Evolutionary conservation across 192 early-diverging fungal genomes (phyloP), one percentile per base, ranked within the genome.

Genomic region (Coemansia sp.): DNA sequence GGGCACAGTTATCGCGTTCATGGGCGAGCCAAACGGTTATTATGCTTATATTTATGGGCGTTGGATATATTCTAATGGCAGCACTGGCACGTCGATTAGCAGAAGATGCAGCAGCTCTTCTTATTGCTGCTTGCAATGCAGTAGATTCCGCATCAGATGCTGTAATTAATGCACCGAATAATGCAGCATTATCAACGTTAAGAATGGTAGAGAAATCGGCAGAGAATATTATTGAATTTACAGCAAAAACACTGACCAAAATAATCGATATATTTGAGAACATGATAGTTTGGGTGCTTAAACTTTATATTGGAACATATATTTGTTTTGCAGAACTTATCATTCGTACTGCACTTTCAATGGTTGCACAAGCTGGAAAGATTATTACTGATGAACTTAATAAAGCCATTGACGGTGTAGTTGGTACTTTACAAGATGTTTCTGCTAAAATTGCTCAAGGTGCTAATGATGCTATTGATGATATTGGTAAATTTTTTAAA

Each of bases 301-400:
- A 70, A 24, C 58, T 80, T 46, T 80, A 74, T 46, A 9, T 80
- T n/a, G 77, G 77, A 24, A 80, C 72, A 29, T 74, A 61, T 21
- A 74, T 80, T 24, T 80, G 77, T 27, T 74, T 80, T 57, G 71
- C 77, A 25, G 71, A 74, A 36, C 71, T 80, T 31, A 74, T 80
- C 20, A 69, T 80, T 32, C 70, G 59, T 46, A 71, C 77, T 0
- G 77, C 72, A 10, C 64, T 80, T 2, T 64, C 21, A 11, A 65
- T 74, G 19, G 59, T 70, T 32, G 21, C 59, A 9, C 64, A 70
- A 32, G 72, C 56, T 2, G 52, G 64, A 53, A 54, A 66, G 53
- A 46, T 74, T n/a, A 56, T 80, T 14, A 80, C 72, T 3, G 68
- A 74, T 17, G 53, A 50, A 60, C 61, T 74, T 22, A 64, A 74